Percentiles rank a stretch among this genome's conserved stretches.
Evolutionary conservation across 164 flowering plant genomes (phyloP).

Genomic region (Chimonanthus praecox): DNA sequence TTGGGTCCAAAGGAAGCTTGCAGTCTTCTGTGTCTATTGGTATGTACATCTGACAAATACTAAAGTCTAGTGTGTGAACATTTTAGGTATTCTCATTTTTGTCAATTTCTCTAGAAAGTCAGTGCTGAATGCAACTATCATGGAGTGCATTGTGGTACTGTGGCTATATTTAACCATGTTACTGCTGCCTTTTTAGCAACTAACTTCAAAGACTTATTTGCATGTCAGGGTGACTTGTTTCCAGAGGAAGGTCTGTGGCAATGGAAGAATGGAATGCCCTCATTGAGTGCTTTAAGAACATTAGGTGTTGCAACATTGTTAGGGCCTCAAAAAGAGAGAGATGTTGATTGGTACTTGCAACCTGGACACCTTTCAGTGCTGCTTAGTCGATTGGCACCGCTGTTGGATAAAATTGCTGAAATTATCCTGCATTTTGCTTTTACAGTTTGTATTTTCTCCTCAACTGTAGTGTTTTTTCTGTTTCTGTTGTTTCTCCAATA

Average conservation of each 20-base stretch:
- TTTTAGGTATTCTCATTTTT: conserved; percentile 1
- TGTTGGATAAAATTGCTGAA: conserved; percentile 70
- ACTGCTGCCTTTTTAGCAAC: neutral
- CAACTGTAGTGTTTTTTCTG: neutral
- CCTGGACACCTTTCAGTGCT: conserved; percentile 52
- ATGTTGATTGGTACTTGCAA: conserved; percentile 76
- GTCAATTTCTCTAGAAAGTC: neutral
- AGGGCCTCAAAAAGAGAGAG: conserved; percentile 71
- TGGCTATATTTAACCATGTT: neutral
- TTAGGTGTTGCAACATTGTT: conserved; percentile 69
- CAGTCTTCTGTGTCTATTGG: conserved; percentile 81
- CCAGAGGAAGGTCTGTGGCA: conserved; percentile 87
- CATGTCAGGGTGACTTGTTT: conserved; percentile 63
- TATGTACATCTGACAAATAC: conserved; percentile 23
- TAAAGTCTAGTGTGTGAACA: neutral
- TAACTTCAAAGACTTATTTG: conserved; percentile 8
- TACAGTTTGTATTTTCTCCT: conserved; percentile 50
- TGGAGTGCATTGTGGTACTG: neutral
- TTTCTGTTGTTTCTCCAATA: neutral
- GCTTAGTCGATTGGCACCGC: conserved; percentile 59
- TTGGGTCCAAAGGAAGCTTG: conserved; percentile 97
- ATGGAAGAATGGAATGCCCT: conserved; percentile 88
- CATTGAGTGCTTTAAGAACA: conserved; percentile 59
- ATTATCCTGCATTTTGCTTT: conserved; percentile 70
- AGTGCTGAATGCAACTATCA: neutral